These are phyloP conservation scores for Wakefieldia striispora DNA, from an alignment of 768 basidiomycete species.

Conservation along the genomic window DNA sequence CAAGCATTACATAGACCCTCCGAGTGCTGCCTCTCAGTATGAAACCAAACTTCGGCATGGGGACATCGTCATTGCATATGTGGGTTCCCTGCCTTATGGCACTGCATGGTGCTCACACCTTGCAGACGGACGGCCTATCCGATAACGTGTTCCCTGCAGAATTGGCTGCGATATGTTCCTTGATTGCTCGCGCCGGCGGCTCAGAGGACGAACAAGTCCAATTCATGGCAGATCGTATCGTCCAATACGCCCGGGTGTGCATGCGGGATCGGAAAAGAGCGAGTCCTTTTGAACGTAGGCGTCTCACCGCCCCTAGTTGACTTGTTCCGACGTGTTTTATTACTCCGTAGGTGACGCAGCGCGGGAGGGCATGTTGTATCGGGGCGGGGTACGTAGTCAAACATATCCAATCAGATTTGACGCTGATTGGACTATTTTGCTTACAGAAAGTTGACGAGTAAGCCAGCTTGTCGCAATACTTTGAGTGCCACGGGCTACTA, in stretches of 20 bases:
- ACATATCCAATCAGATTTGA: conserved; percentile 1
- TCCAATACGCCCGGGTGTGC: conserved; percentile 65
- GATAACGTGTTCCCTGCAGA: conserved; percentile 67
- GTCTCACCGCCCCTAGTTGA: neutral
- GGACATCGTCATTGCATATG: conserved; percentile 51
- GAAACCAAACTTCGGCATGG: conserved; percentile 51
- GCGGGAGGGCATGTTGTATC: conserved; percentile 60
- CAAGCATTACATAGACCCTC: conserved; percentile 33
- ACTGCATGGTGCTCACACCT: conserved; percentile 2
- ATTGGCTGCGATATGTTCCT: conserved; percentile 64
- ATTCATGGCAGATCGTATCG: conserved; percentile 67
- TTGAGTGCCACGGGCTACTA: conserved; percentile 3
- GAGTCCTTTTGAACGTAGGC: conserved; percentile 75
- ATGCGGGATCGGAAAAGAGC: conserved; percentile 64
- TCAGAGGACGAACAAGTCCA: conserved; percentile 64
- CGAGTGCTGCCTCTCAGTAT: conserved; percentile 42
- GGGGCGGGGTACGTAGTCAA: conserved; percentile 65
- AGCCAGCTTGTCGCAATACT: conserved; percentile 27
- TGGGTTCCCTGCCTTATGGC: conserved; percentile 22
- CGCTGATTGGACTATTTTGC: conserved; percentile 5
- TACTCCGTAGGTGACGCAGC: conserved; percentile 53
- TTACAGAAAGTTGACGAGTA: conserved; percentile 79
- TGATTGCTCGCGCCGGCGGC: conserved; percentile 55
- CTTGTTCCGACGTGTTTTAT: conserved; percentile 4
- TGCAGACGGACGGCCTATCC: conserved; percentile 53